Percentiles rank a stretch among this genome's conserved stretches.
Evolutionary conservation across 345 rosid species (phyloP).

Genomic region (Sonneratia alba): DNA sequence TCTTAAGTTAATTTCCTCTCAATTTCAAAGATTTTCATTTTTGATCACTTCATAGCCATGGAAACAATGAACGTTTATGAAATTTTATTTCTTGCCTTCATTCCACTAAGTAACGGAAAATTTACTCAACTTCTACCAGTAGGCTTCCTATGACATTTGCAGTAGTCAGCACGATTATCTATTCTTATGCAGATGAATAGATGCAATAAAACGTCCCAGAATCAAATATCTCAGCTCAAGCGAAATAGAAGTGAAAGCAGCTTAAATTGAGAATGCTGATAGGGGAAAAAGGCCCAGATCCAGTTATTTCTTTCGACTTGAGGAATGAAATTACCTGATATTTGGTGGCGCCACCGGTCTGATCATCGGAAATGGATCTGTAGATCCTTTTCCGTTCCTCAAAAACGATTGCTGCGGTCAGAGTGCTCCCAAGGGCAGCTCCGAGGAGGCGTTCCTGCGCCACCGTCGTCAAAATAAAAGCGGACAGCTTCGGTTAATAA

Average conservation of each 20-base stretch:
- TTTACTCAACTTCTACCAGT: neutral
- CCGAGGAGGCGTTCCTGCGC: constrained; percentile 80
- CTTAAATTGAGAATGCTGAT: neutral
- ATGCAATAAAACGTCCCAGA: neutral
- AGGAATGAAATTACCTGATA: constrained; percentile 37
- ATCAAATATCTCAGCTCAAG: neutral
- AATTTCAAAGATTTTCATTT: neutral
- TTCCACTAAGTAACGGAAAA: too few species aligned
- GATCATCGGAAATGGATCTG: constrained; percentile 36
- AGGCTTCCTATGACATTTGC: neutral
- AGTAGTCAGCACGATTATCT: neutral
- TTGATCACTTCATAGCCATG: neutral
- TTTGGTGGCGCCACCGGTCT: constrained; percentile 19
- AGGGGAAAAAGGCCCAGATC: neutral
- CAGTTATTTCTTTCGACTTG: neutral
- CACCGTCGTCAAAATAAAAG: neutral
- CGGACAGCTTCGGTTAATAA: neutral
- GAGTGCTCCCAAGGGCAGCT: constrained; percentile 48
- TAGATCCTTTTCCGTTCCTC: constrained; percentile 69
- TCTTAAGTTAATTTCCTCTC: neutral
- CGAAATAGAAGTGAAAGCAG: neutral
- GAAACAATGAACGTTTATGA: neutral
- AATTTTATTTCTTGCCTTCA: neutral
- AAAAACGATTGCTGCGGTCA: constrained; percentile 43
- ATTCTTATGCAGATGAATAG: neutral